Percentiles rank a stretch among this genome's conserved stretches.
Evolutionary conservation across 2,329 filamentous ascomycete genomes (phyloP).

Genomic region (Penicillium sp.): DNA sequence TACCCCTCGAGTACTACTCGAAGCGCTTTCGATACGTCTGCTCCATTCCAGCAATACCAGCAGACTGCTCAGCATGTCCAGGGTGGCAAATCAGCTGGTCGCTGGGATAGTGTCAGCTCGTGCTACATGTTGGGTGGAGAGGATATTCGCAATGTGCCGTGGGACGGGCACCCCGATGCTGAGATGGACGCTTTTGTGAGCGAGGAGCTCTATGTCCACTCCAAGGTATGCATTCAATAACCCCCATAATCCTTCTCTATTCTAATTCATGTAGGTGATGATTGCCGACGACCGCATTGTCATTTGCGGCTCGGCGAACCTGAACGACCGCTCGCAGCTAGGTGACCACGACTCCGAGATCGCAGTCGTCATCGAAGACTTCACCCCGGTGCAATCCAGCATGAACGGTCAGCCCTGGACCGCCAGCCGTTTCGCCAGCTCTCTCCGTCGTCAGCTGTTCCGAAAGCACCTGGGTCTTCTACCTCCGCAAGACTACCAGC

Average conservation of each 20-base stretch:
- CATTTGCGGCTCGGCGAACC: constrained; percentile 80
- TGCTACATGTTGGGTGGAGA: constrained; percentile 79
- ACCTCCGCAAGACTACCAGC: constrained; percentile 64
- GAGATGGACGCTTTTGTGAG: constrained; percentile 61
- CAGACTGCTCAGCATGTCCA: constrained; percentile 56
- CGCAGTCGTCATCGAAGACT: constrained; percentile 84
- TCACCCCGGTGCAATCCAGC: constrained; percentile 60
- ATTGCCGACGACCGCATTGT: constrained; percentile 83
- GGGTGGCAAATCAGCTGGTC: constrained; percentile 43
- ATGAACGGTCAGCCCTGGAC: constrained; percentile 77
- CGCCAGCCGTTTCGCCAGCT: constrained; percentile 76
- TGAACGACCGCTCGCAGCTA: constrained; percentile 85
- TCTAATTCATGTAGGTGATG: constrained; percentile 47
- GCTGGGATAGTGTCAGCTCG: constrained; percentile 70
- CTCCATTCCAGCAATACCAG: constrained; percentile 66
- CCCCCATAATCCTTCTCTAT: not conserved
- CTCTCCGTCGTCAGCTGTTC: constrained; percentile 77
- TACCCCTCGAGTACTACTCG: constrained; percentile 34
- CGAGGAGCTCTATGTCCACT: constrained; percentile 60
- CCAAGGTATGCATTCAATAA: constrained; percentile 39
- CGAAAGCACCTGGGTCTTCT: constrained; percentile 84
- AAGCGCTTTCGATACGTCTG: constrained; percentile 38
- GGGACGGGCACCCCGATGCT: constrained; percentile 51
- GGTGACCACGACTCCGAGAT: constrained; percentile 89
- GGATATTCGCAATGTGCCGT: constrained; percentile 62